phyloP scores from a whole-genome alignment of 106 monocot species.

The Vanilla planifolia region DNA sequence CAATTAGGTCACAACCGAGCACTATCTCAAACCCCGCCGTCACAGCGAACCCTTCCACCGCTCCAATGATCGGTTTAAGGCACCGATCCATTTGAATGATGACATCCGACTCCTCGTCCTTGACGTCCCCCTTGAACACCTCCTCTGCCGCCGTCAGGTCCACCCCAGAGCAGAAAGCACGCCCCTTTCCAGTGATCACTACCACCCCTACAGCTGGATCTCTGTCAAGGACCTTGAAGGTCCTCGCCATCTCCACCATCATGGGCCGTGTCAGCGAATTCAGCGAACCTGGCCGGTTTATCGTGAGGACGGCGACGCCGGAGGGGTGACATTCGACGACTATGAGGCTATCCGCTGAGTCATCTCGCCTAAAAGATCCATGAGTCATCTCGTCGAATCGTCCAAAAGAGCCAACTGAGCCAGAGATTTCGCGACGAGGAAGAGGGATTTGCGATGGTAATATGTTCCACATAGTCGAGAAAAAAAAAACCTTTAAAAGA shows the following conservation, averaged over 20 bases:
- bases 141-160: slow-evolving; percentile 87
- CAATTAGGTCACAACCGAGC: slow-evolving; percentile 80
- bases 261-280: slow-evolving; percentile 84
- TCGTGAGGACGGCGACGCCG: slow-evolving; percentile 61
- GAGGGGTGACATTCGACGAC: slow-evolving; percentile 32
- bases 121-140: slow-evolving; percentile 97
- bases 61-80: slow-evolving; percentile 84
- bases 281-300: slow-evolving; percentile 81
- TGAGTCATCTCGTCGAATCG: no score
- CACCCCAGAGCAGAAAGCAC: slow-evolving; percentile 96
- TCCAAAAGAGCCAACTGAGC: no score
- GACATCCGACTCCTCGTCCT: slow-evolving; percentile 44
- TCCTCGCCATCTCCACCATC: slow-evolving; percentile 56
- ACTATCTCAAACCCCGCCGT: slow-evolving; percentile 97
- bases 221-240: slow-evolving; percentile 46
- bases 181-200: slow-evolving; percentile 67
- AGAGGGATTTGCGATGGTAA: no score
- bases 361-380: no score
- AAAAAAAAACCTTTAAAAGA: no score
- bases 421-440: no score
- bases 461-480: no score
- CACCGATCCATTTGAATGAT: slow-evolving; percentile 76
- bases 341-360: slow-evolving; percentile 31
- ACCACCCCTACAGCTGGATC: slow-evolving; percentile 60
- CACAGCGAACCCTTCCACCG: slow-evolving; percentile 70